Evolutionary conservation across 2,329 filamentous ascomycete species (phyloP), one percentile per base, ranked within the genome.

Genomic region (Aspergillus costaricaensis): DNA sequence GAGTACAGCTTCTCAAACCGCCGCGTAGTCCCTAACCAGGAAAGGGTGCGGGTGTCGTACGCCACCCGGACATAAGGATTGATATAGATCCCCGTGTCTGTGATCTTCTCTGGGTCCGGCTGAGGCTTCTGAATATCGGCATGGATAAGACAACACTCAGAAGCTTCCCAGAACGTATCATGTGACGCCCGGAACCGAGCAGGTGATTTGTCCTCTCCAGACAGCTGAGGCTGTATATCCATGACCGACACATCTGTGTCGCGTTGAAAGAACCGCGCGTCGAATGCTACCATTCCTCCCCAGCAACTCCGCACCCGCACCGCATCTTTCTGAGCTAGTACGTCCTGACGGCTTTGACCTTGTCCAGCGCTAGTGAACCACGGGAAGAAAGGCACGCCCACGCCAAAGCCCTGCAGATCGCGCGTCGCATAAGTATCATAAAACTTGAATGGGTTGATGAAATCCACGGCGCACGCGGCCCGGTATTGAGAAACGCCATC

Each of bases 341-440:
- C 86, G 70, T 90, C 88, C 4, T 80, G 78, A 48, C 89, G 81
- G 39, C 83, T 86, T n/a, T 76, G 76, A 0, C 79, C 85, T 14
- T 82, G 72, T 1, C 80, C 80, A 14, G 76, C 72, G 10, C 67
- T 74, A 4, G 85, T 82, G 72, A 92, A 92, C 82, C 88, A 90
- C 0, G 90, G 90, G 69, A 84, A 93, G 70, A 91, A 86, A 0
- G 89, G 88, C 2, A 91, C 75, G 1, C 89, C 90, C 69, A 88
- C 85, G 27, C 84, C 83, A 69, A 84, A 88, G 0, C 89, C 89
- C 67, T 91, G 87, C 2, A 84, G 76, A 70, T 92, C 90, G 19
- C 90, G 82, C 27, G 87, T 88, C 2, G 90, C 90, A 74, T 89
- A 92, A 0, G 88, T 87, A 73, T 93, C 90, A 73, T 93, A 92